Base-by-base conservation (phyloP, 176 grass and related monocot species). In the Avena insularis region DNA sequence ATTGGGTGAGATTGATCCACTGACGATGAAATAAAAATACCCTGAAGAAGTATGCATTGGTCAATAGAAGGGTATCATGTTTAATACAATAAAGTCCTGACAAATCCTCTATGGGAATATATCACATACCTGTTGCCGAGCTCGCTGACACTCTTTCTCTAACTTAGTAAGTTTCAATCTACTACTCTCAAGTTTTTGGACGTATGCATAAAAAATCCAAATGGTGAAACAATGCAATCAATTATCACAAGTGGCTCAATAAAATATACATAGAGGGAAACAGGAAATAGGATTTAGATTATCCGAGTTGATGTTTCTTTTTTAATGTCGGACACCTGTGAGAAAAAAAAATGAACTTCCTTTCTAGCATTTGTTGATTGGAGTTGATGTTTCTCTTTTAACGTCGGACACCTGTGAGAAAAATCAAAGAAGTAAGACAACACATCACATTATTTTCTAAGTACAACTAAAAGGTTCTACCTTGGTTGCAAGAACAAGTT, bases 111-210 rank as follows among this genome's bases (percentile, higher is more conserved):
- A 68, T 59, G 29, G 19, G 48, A 21, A 78, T 78, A 43, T 12
- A 67, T 4, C 45, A 49, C 48, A 48, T 55, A 95, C 93, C 87
- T 97, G 95, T 62, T 97, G 95, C 15, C 89, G 93, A 79, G 92
- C 91, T 43, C 58, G 85, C 75, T 95, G 95, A 86, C 93, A 85
- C 77, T 97, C 91, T 84, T 97, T 93, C 85, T 97, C 95, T 87
- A 95, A 78, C 76, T 97, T 89, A 76, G 85, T 95, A 88, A 97
- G 95, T 86, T 97, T 97, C 77, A 97, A 64, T 79, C 91, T 91
- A 71, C 95, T 97, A 88, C 80, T 97, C 83, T 97, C 95, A 86
- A 97, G 83, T 79, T 95, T 93, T 90, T 97, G 95, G 11, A 97
- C 89, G 78, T 97, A 97, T 74, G 89, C 95, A 93, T 97, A 81